Evolutionary conservation across 202 grass and related monocot species (phyloP), one percentile per base, ranked within the genome.

Genomic region (Eragrostis tef): DNA sequence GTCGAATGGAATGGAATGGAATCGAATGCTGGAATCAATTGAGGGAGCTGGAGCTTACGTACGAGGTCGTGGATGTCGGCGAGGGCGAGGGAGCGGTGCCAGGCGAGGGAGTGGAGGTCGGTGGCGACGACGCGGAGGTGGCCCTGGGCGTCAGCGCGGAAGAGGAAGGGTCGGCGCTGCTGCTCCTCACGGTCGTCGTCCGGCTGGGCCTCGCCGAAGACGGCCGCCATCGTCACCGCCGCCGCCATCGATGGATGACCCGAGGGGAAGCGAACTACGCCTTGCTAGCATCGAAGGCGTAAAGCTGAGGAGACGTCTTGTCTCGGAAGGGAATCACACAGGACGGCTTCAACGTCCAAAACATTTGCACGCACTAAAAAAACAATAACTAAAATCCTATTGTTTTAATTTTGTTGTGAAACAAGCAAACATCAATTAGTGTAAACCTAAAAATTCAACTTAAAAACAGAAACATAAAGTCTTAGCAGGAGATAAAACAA

Each of bases 1-100:
- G 74, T 48, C 7, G 34, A 39, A 39, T 39, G 2, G 3, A 19
- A 57, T 41, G 10, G 3, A 19, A 57, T 41, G 17, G 49, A 22
- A 29, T 27, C 20, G 46, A 59, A 0, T 11, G 20, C 8, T 27
- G 21, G 6, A 26, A 61, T 11, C 58, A 61, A 27, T 27, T 24
- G 34, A 39, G 29, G 29, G 3, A 31, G 29, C 29, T 31, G 29
- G 45, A 26, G 53, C 52, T 46, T 20, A 79, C 77, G 31, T 88
- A 98, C 96, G 59, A 98, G 88, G 80, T 93, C 87, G 9, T 90
- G 88, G 44, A 98, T 89, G 31, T 90, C 87, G 56, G 84, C 51
- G 64, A 91, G 20, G 21, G 89, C 71, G 78, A 98, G 86, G 64
- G 87, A 79, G 47, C 88, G 74, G 47, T 86, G 77, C 86, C 87